Base-by-base conservation (phyloP, 805 yeast genomes). In the Candida ovalis region DNA sequence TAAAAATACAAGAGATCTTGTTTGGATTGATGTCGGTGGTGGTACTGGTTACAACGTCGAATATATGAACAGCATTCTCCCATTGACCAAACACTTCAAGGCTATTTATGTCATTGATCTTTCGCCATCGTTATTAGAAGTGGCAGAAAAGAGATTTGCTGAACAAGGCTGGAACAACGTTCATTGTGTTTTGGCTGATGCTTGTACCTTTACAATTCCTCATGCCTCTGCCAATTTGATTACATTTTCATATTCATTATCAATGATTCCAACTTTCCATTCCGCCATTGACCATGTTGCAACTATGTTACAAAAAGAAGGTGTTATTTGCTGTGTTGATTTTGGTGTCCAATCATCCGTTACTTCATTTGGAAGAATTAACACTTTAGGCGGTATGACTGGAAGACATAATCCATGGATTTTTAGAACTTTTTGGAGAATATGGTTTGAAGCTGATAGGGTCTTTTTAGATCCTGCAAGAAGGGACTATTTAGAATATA, bases 41-140 rank as follows among this genome's bases (percentile, higher is more conserved):
- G 96, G 96, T 22, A 87, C 96, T 5, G 96, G 95, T 42, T 74
- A 81, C 66, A 87, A 87, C 67, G 83, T 87, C 58, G 94, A 87
- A 66, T 74, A 76, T 57, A 87, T 87, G 95, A 72, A 84, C 61
- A 61, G 71, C 39, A 68, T 80, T 41, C 67, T 77, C 43, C 73
- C 81, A 13, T 64, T 82, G 39, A 55, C 69, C 25, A 60, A 64
- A 23, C 67, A 72, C 53, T 88, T 87, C 66, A 75, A 77, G 54
- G 85, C 85, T 13, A 75, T 87, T 43, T 85, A 84, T 59, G 73
- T 87, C 47, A 81, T 87, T 42, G 96, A 87, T 62, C 72, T 87
- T 49, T 84, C 91, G 1, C 87, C 91, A 7, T 84, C 91, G 1
- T 72, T 88, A 43, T 83, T 92, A 60, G 81, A 78, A 48, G 78